These are phyloP conservation scores for Neurospora sp. DNA, from an alignment of 495 filamentous ascomycete genomes.

Conservation along the genomic window DNA sequence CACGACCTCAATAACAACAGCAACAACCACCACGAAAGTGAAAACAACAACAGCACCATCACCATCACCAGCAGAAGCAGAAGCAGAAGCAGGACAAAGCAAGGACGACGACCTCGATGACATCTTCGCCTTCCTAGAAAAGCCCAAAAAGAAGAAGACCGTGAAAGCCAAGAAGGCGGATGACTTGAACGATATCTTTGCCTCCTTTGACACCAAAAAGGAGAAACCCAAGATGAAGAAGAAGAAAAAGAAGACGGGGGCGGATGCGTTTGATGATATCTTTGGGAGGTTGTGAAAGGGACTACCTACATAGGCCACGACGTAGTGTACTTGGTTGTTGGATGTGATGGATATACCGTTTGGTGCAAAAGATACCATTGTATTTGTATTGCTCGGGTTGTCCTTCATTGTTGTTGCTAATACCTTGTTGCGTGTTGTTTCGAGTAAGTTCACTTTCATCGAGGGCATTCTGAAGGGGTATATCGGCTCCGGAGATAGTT, in stretches of 20 bases:
- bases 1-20: background rate
- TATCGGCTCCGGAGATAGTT: too few relatives aligned
- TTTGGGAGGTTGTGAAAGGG: slow-evolving; percentile 11
- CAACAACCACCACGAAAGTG: background rate
- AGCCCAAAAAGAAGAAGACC: slow-evolving; percentile 4
- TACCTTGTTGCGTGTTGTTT: background rate
- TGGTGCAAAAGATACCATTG: background rate
- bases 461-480: too few relatives aligned
- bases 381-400: background rate
- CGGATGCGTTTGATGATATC: slow-evolving; percentile 26
- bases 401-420: too few relatives aligned
- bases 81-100: background rate
- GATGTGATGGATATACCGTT: background rate
- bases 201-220: background rate
- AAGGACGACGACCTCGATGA: background rate
- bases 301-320: background rate
- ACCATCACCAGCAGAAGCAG: background rate
- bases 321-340: background rate
- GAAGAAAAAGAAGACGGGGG: slow-evolving; percentile 7
- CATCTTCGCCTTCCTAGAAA: background rate
- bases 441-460: background rate
- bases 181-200: slow-evolving; percentile 30
- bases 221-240: slow-evolving; percentile 15
- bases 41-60: slow-evolving; percentile 1
- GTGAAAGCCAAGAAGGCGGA: slow-evolving; percentile 9